Evolutionary conservation across 495 filamentous ascomycete genomes (phyloP), one percentile per base, ranked within the genome.

Genomic region (Cryomyces minteri): DNA sequence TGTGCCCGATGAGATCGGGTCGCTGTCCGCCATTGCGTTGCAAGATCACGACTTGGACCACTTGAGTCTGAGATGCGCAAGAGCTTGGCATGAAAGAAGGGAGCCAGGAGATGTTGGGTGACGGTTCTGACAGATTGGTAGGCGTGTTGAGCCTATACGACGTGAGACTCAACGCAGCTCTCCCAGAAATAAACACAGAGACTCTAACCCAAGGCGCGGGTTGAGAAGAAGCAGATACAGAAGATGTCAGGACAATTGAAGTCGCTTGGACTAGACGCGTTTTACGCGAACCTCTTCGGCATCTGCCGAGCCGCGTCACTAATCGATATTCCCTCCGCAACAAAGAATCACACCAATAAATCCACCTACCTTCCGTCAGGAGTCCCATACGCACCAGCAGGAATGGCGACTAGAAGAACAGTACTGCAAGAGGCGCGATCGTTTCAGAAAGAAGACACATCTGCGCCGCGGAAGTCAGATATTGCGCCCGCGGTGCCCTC

Each of bases 401-500:
- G 29, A 32, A 33, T 32, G 43, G 53, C 53, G 54, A 43, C 51
- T 25, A 36, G 49, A 53, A 43, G 60, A 41, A 55, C 51, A 9
- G 38, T 48, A 14, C 46, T 45, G 11, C 40, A 46, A 25, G 58
- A 57, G 50, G 58, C 57, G 51, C 50, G 49, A 3, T 43, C 40
- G 32, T 49, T 61, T 40, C 54, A 57, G 38, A 48, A 47, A 31
- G 51, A 54, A 40, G 51, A 49, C 18, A 48, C 40, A 3, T 46
- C 51, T 14, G 31, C 10, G 10, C 45, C 51, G 28, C 48, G 48
- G 44, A 54, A 51, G 30, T 66, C 58, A 31, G 50, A 61, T 47
- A 59, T 58, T 41, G 43, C 58, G 8, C 62, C 62, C 6, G 61
- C 61, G 3, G 62, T 66, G 29, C 60, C 62, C 36, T 40, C 58